Percentiles rank a stretch among this genome's conserved stretches.
Evolutionary conservation across 2,329 filamentous ascomycete genomes (phyloP).

Genomic region (Cercospora sp.): DNA sequence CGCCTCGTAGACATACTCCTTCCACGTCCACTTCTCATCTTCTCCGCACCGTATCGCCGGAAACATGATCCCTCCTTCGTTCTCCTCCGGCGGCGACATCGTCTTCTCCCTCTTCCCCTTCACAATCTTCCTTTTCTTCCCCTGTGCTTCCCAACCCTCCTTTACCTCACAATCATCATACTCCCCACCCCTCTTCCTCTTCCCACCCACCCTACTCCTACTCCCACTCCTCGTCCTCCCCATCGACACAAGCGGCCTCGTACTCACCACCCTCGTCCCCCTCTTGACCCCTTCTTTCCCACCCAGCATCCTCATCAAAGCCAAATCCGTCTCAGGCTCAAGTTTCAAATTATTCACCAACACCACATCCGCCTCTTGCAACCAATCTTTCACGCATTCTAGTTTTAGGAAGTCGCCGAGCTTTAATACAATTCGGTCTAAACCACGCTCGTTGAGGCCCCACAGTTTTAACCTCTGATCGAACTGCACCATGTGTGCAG

Average conservation of each 20-base stretch:
- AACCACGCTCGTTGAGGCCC: conserved; percentile 46
- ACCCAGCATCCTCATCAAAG: conserved; percentile 75
- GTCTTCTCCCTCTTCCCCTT: not conserved
- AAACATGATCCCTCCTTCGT: too few relatives aligned
- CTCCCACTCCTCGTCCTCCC: conserved; percentile 59
- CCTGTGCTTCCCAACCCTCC: too few relatives aligned
- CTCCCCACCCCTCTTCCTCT: conserved; percentile 51
- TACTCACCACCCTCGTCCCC: conserved; percentile 81
- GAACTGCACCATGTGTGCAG: conserved; percentile 78
- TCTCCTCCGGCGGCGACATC: not conserved
- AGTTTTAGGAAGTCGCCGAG: conserved; percentile 80
- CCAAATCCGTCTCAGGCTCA: conserved; percentile 78
- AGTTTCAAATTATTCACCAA: conserved; percentile 97
- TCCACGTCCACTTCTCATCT: conserved; percentile 65
- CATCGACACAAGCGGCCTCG: conserved; percentile 85
- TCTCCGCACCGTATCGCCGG: conserved; percentile 35
- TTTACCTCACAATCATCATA: conserved; percentile 43
- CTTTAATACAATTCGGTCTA: conserved; percentile 53
- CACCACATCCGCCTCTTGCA: conserved; percentile 86
- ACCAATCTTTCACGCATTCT: conserved; percentile 64
- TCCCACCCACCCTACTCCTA: conserved; percentile 59
- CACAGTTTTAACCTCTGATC: conserved; percentile 76
- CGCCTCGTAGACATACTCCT: conserved; percentile 66
- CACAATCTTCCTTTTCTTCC: conserved; percentile 48
- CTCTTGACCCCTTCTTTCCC: conserved; percentile 74